Evolutionary conservation across 1,284 basidiomycete genomes (phyloP).

Genomic region (Ceratorhiza oryzae-sativae): DNA sequence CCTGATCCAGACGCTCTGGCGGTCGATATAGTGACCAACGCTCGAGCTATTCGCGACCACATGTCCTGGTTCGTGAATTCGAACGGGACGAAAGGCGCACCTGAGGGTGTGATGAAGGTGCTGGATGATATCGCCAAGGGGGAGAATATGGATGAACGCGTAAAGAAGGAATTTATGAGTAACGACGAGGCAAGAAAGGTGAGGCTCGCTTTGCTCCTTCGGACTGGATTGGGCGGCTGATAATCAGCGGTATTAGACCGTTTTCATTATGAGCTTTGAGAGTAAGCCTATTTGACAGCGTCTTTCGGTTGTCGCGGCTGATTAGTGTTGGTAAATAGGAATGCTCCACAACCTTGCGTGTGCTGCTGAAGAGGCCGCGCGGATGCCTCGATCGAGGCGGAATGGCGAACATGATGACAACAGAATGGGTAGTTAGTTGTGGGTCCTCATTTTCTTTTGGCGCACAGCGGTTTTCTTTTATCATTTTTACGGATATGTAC

Average conservation of each 20-base stretch:
- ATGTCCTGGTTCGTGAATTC: constrained; percentile 53
- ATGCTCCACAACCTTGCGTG: constrained; percentile 40
- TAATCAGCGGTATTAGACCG: no score
- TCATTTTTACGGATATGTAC: no score
- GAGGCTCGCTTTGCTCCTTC: constrained; percentile 42
- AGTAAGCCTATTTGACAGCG: constrained; percentile 50
- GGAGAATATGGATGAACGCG: constrained; percentile 52
- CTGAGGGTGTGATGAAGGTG: constrained; percentile 55
- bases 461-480: no score
- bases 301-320: neutral
- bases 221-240: constrained; percentile 7
- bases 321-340: neutral
- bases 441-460: no score
- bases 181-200: constrained; percentile 62
- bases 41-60: constrained; percentile 57
- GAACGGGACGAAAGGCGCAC: constrained; percentile 44
- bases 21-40: constrained; percentile 57
- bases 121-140: constrained; percentile 58
- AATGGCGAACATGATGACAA: neutral
- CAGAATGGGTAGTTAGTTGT: no score
- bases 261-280: constrained; percentile 63
- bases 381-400: constrained; percentile 2
- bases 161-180: constrained; percentile 59
- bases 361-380: constrained; percentile 21
- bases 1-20: constrained; percentile 56